Base-by-base conservation (phyloP, 768 basidiomycete species). In the Solioccasus polychromus region DNA sequence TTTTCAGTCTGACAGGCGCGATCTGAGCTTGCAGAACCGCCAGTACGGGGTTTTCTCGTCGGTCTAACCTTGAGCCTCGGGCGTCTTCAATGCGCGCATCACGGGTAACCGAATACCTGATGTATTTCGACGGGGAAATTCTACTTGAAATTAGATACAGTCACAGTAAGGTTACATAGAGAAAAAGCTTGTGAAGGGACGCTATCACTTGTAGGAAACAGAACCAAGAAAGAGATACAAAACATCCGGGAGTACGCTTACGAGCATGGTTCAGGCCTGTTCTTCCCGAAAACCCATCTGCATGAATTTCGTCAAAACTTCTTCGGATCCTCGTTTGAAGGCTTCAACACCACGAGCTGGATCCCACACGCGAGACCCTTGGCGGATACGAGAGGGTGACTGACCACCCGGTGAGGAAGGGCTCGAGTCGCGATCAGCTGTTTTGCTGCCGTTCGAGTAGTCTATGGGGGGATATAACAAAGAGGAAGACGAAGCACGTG, bases 261-360 rank as follows among this genome's bases (percentile, higher is more conserved):
- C 31, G 19, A 19, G 39, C 20, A 37, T 23, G 22, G 17, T 44
- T 57, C 37, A 61, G n/a, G 42, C 31, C 26, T 32, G 79, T 22
- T 80, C 76, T 47, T 84, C 84, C 75, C 79, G 84, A 38, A 83
- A 78, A 18, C 84, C 81, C 77, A 85, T 83, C 59, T 79, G 85
- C 70, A 92, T 69, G 66, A 94, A 92, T 38, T 87, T 74, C 9
- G 86, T 80, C 23, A 94, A 72, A 20, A 92, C 89, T 56, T 93
- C 87, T 63, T 94, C 91, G 2, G 90, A 92, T 12, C 85, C 85
- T 41, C 79, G 80, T 64, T 92, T 93, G 69, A 93, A 92, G 31
- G 87, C 57, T 48, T 94, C 92, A 3, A 93, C 82, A 35, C 84
- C 85, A 18, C 91, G 82, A 9, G 83, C 82, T 15, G 92, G 92